A percentile compares a stretch with the other conserved stretches of the same genome.
These are phyloP conservation scores for Ascochyta viciae-villosae DNA, from an alignment of 2,329 filamentous ascomycete species.

Conservation along the genomic window DNA sequence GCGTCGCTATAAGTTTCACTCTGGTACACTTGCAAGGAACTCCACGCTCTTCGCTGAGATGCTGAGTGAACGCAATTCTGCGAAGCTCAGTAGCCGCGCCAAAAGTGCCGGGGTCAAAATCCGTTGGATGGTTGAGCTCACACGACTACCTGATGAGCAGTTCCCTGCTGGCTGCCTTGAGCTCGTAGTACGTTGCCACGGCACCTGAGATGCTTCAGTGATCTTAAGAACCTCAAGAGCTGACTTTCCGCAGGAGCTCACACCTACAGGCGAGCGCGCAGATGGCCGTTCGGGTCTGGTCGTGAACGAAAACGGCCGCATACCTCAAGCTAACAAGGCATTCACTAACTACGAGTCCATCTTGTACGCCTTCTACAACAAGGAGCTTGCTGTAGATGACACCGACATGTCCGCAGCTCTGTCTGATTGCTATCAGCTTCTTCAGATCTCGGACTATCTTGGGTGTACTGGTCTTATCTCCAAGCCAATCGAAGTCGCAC, in stretches of 20 bases:
- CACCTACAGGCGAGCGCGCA: conserved; percentile 38
- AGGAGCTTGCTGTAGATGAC: conserved; percentile 51
- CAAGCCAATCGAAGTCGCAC: conserved; percentile 56
- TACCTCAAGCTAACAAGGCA: conserved; percentile 32
- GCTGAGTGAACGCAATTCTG: conserved; percentile 41
- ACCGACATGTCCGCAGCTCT: conserved; percentile 50
- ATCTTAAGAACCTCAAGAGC: background rate
- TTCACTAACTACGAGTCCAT: conserved; percentile 53
- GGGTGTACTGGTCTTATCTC: conserved; percentile 52
- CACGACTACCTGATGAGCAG: conserved; percentile 25
- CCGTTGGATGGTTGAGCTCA: conserved; percentile 46
- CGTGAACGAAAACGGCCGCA: conserved; percentile 47
- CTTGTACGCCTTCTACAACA: conserved; percentile 57
- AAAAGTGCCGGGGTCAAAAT: conserved; percentile 33
- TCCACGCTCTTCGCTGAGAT: conserved; percentile 39
- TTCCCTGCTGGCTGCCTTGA: conserved; percentile 33
- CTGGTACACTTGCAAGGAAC: conserved; percentile 43
- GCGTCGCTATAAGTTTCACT: conserved; percentile 44
- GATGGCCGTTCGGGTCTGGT: conserved; percentile 27
- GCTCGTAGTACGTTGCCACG: conserved; percentile 29
- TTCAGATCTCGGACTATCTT: conserved; percentile 57
- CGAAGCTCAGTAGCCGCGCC: conserved; percentile 33
- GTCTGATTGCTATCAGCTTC: conserved; percentile 50
- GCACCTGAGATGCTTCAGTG: background rate
- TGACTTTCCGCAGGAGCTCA: conserved; percentile 41